A percentile compares a stretch with the other conserved stretches of the same genome.
phyloP scores from a whole-genome alignment of 139 green algal species.

The Chlorella sp. region DNA sequence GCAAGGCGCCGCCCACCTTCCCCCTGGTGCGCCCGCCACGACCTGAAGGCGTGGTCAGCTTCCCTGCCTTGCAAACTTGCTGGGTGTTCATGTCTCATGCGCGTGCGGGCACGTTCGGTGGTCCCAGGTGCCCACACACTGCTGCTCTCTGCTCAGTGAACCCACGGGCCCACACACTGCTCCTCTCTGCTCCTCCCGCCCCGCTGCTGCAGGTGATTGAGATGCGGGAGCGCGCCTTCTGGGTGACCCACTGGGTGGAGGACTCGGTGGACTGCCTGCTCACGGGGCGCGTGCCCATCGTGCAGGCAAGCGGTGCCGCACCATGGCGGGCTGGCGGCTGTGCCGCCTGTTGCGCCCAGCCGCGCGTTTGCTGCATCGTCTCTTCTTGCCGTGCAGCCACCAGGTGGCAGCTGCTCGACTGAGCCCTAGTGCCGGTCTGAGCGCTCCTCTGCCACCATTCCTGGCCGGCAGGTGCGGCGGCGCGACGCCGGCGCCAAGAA shows the following conservation, averaged over 20 bases:
- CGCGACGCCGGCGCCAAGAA: conserved; percentile 40
- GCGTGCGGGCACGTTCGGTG: too few relatives aligned
- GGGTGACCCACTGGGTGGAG: conserved; percentile 88
- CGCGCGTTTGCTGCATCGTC: not conserved
- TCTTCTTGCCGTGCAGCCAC: too few relatives aligned
- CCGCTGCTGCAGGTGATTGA: conserved; percentile 74
- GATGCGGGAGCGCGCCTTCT: conserved; percentile 90
- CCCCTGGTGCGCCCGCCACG: conserved; percentile 70
- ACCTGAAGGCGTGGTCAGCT: too few relatives aligned
- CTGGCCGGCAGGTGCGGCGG: conserved; percentile 38
- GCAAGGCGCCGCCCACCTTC: conserved; percentile 91
- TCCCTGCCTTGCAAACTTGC: too few relatives aligned
- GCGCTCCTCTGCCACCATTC: too few relatives aligned
- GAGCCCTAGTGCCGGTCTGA: not conserved
- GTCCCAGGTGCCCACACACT: too few relatives aligned
- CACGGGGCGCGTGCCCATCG: conserved; percentile 70
- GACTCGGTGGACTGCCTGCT: conserved; percentile 87
- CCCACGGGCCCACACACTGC: not conserved
- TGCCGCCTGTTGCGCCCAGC: not conserved
- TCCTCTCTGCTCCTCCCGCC: not conserved
- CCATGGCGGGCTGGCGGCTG: not conserved
- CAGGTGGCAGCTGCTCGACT: not conserved
- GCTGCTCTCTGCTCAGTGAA: too few relatives aligned
- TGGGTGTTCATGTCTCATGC: too few relatives aligned
- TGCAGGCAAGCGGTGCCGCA: conserved; percentile 66